Percentiles rank a stretch among this genome's conserved stretches.
Conservation (phyloP, 192 early-diverging fungal species). For the Geranomyces michiganensis region DNA sequence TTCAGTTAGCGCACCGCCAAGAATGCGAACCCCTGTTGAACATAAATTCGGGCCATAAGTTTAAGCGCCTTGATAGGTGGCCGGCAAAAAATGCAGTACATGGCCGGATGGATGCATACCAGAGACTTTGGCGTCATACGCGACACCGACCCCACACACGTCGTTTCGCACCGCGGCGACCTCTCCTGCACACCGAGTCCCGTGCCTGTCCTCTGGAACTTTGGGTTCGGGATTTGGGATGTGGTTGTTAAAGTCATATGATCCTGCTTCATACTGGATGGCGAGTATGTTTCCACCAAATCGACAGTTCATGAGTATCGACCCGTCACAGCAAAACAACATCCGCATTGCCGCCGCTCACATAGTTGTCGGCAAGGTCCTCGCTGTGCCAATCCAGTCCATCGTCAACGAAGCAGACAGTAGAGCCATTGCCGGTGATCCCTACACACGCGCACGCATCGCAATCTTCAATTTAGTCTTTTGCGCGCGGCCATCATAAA, state of each 20-base stretch:
- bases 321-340: too few relatives aligned
- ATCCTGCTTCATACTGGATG: conserved; percentile 74
- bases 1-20: conserved; percentile 88
- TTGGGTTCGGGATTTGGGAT: conserved; percentile 73
- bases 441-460: too few relatives aligned
- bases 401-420: conserved; percentile 94
- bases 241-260: conserved; percentile 90
- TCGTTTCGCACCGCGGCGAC: conserved; percentile 91
- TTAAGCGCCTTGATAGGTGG: too few relatives aligned
- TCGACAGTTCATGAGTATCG: too few relatives aligned
- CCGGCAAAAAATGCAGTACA: too few relatives aligned
- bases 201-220: conserved; percentile 82
- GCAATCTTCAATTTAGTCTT: too few relatives aligned
- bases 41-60: too few relatives aligned
- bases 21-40: conserved; percentile 86
- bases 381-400: conserved; percentile 85
- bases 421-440: conserved; percentile 83
- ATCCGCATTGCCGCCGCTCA: conserved; percentile 44
- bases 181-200: conserved; percentile 97
- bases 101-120: conserved; percentile 48
- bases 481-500: too few relatives aligned
- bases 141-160: conserved; percentile 93
- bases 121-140: conserved; percentile 82
- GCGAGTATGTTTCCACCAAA: too few relatives aligned
- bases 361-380: conserved; percentile 88